These are phyloP conservation scores for Kazachstania sp. DNA, from an alignment of 1,139 yeast species.

Conservation along the genomic window DNA sequence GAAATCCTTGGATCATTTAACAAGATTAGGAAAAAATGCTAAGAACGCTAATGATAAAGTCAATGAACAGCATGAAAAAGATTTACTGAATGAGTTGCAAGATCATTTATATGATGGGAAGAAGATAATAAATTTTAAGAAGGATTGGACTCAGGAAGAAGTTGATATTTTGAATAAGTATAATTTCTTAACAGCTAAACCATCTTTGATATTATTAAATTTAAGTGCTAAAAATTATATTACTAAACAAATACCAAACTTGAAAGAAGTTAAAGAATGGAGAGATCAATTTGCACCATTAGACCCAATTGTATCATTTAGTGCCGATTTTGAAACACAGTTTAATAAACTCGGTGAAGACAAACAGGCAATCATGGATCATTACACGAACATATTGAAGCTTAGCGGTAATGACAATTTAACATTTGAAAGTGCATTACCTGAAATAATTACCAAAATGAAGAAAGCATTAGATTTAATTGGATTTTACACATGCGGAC, in stretches of 20 bases:
- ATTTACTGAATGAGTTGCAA: slow-evolving; percentile 40
- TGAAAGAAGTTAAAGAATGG: slow-evolving; percentile 43
- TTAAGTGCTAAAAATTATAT: slow-evolving; percentile 50
- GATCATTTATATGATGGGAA: slow-evolving; percentile 52
- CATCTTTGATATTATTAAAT: slow-evolving; percentile 54
- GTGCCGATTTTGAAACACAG: slow-evolving; percentile 51
- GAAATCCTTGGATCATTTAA: slow-evolving; percentile 36
- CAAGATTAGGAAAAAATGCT: slow-evolving; percentile 35
- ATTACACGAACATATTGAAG: slow-evolving; percentile 9
- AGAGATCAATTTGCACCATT: slow-evolving; percentile 45
- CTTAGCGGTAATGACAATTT: slow-evolving; percentile 27
- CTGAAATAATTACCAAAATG: slow-evolving; percentile 50
- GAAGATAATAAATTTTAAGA: slow-evolving; percentile 38
- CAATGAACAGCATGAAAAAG: slow-evolving; percentile 37
- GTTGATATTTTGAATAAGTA: slow-evolving; percentile 48
- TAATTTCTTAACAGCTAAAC: slow-evolving; percentile 63
- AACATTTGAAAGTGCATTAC: slow-evolving; percentile 31
- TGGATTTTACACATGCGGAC: slow-evolving; percentile 88
- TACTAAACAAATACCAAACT: slow-evolving; percentile 37
- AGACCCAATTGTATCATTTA: slow-evolving; percentile 48
- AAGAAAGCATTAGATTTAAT: slow-evolving; percentile 60
- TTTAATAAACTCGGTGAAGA: slow-evolving; percentile 28
- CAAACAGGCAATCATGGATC: slow-evolving; percentile 21
- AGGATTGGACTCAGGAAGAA: slow-evolving; percentile 49
- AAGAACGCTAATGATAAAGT: slow-evolving; percentile 31